Conservation (phyloP, 768 basidiomycete genomes). For the Atractiella rhizophila region DNA sequence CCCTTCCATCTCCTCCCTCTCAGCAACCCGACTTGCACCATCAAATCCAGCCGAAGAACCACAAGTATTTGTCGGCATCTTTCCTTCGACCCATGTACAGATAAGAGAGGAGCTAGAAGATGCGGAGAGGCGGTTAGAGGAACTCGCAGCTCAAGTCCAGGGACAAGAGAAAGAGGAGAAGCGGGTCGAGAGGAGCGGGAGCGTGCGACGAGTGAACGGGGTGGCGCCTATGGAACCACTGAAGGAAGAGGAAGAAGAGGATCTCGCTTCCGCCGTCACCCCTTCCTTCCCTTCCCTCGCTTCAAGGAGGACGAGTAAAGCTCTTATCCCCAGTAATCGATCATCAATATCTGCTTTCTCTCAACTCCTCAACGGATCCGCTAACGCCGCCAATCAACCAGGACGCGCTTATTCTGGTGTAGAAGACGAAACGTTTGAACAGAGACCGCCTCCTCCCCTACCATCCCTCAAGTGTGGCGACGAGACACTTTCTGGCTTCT, state of each 20-base stretch:
- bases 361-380: too few species aligned
- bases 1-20: constrained; percentile 37
- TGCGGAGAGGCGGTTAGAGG: constrained; percentile 8
- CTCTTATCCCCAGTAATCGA: not conserved
- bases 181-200: not conserved
- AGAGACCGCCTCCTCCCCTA: constrained; percentile 57
- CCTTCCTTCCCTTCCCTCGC: not conserved
- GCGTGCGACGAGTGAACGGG: not conserved
- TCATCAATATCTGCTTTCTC: not conserved
- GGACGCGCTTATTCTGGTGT: not conserved
- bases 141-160: constrained; percentile 1
- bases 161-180: constrained; percentile 17
- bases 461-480: constrained; percentile 88
- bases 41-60: constrained; percentile 9
- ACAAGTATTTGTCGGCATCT: constrained; percentile 16
- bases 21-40: constrained; percentile 5
- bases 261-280: not conserved
- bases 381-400: too few species aligned
- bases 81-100: constrained; percentile 16
- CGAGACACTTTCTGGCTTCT: constrained; percentile 57
- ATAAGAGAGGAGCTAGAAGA: constrained; percentile 16
- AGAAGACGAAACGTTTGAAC: too few species aligned
- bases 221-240: not conserved
- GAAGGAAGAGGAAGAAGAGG: constrained; percentile 3
- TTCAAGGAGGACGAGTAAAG: not conserved